phyloP scores from a whole-genome alignment of 371 early-diverging fungal species.

The Rhizopus stolonifer region DNA sequence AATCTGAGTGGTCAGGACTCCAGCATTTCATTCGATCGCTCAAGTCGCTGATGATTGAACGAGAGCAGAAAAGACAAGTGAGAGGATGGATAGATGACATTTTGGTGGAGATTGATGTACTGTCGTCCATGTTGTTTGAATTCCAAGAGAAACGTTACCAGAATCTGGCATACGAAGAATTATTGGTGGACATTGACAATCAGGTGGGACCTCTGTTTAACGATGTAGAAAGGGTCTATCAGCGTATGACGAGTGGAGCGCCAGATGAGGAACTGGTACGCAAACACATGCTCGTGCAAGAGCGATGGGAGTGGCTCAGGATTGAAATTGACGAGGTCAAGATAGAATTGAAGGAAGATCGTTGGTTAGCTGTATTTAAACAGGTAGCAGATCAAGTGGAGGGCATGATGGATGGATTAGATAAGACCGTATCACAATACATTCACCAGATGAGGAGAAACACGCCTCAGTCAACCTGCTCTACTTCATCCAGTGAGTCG shows the following conservation, averaged over 20 bases:
- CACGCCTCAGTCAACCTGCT: too few relatives aligned
- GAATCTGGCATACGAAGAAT: constrained; percentile 23
- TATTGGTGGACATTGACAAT: constrained; percentile 54
- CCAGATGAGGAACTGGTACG: constrained; percentile 37
- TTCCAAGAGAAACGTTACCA: constrained; percentile 38
- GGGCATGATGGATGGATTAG: constrained; percentile 60
- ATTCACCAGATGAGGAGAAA: too few relatives aligned
- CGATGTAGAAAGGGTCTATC: constrained; percentile 51
- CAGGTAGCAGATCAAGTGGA: constrained; percentile 60
- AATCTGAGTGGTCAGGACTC: constrained; percentile 51
- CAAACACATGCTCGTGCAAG: constrained; percentile 39
- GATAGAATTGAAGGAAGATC: constrained; percentile 58
- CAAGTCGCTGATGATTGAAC: constrained; percentile 20
- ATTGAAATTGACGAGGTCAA: constrained; percentile 52
- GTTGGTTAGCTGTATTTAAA: constrained; percentile 57
- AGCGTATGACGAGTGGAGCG: constrained; percentile 40
- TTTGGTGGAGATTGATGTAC: constrained; percentile 35
- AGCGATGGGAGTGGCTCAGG: constrained; percentile 48
- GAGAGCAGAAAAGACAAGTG: constrained; percentile 18
- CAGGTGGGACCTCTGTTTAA: constrained; percentile 51
- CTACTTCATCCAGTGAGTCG: too few relatives aligned
- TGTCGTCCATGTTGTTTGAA: constrained; percentile 41
- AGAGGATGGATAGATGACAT: constrained; percentile 27
- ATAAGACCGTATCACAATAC: too few relatives aligned
- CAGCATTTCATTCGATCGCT: constrained; percentile 41